Evolutionary conservation across 257 asterid genomes (phyloP), one percentile per base, ranked within the genome.

Genomic region (Buddleja alternifolia): DNA sequence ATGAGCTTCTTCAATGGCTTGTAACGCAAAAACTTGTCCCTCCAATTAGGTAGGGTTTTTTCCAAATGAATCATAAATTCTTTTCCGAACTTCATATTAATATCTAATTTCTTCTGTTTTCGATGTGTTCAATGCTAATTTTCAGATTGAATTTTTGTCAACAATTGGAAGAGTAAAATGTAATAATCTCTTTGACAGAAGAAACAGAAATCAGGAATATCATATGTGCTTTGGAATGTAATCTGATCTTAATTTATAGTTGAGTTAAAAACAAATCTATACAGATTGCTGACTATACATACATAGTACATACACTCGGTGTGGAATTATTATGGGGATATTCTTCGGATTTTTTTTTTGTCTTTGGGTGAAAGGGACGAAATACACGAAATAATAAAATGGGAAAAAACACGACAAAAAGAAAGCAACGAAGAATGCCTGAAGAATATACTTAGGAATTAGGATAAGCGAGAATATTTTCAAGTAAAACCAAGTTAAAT

Each of bases 31-130:
- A 74, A 87, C 78, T 91, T 83, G 86, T 87, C 93, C 80, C 93
- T 94, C 99, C 99, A 94, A 65, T 81, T 86, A 8, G 99, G 97
- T 62, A 91, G 86, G 78, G 96, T 91, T 76, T 87, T 88, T 63
- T 86, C 95, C 42, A 91, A 63, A 76, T 94, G 94, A 29, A 67
- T 86, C 53, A 71, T 73, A 15, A 93, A 90, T 56, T 85, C 90
- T 72, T 90, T 91, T 53, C 97, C 99, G 51, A 94, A 91, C 82
- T 91, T 89, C 99, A 91, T 87, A 29, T 19, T 8, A 5, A 29
- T 29, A 29, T 29, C 34, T 29, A 4, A n/a, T 51, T 11, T 40
- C 24, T 37, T 32, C 10, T 9, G 34, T 36, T 6, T 55, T 12
- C 17, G 29, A 23, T 10, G 9, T 16, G 10, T 16, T 11, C 55